A percentile compares a stretch with the other conserved stretches of the same genome.
Conservation (phyloP, 768 basidiomycete genomes). For the Leccinum subgranulosum region DNA sequence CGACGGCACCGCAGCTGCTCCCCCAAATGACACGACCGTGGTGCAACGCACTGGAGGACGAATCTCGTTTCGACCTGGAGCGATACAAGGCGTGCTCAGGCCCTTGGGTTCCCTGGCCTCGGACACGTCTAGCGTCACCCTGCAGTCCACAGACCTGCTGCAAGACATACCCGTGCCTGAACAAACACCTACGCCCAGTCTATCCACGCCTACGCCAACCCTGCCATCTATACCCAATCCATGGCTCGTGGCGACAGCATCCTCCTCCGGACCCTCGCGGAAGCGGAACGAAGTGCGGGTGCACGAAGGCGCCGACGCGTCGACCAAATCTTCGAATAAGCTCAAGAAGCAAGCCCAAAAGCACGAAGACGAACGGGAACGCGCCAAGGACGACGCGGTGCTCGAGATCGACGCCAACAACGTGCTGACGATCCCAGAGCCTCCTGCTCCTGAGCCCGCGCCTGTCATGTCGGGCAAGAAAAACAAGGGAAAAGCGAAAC, state of each 20-base stretch:
- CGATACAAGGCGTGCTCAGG: conserved; percentile 3
- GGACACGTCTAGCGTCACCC: conserved; percentile 4
- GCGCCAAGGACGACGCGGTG: conserved; percentile 66
- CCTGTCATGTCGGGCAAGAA: conserved; percentile 2
- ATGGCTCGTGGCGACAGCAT: conserved; percentile 57
- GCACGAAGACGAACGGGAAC: conserved; percentile 53
- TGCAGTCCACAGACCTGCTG: conserved; percentile 55
- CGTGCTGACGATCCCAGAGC: conserved; percentile 20
- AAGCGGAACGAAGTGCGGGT: conserved; percentile 75
- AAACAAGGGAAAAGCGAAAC: conserved; percentile 15
- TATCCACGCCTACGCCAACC: conserved; percentile 16
- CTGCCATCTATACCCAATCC: conserved; percentile 53
- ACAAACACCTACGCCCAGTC: conserved; percentile 8
- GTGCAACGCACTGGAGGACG: conserved; percentile 67
- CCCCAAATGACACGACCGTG: conserved; percentile 33
- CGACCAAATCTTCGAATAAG: conserved; percentile 69
- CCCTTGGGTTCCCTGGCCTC: not conserved
- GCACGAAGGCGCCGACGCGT: conserved; percentile 58
- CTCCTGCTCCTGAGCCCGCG: not conserved
- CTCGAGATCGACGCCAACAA: conserved; percentile 63
- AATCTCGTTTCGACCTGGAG: conserved; percentile 57
- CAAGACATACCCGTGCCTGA: conserved; percentile 28
- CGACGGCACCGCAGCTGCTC: conserved; percentile 27
- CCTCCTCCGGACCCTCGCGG: conserved; percentile 48
- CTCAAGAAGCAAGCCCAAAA: conserved; percentile 66